Conservation (phyloP, 2,329 filamentous ascomycete genomes). For the Claviceps sp. region DNA sequence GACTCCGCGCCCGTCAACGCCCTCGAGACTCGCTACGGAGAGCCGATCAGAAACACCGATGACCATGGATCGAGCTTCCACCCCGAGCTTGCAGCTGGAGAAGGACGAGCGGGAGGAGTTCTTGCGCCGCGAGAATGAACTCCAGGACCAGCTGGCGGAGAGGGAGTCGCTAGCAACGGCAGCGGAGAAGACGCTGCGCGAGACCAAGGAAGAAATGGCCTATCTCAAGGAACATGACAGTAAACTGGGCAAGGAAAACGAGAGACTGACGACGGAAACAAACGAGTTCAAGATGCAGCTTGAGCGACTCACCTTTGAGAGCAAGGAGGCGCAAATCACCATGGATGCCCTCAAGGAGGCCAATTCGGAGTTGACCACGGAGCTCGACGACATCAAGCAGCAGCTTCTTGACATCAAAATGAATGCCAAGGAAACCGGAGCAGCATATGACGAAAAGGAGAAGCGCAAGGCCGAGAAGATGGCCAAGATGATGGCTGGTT, state of each 20-base stretch:
- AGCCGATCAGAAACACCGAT: constrained; percentile 48
- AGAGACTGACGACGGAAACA: constrained; percentile 69
- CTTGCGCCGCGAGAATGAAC: constrained; percentile 82
- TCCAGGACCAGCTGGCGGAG: constrained; percentile 92
- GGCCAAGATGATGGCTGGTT: constrained; percentile 99
- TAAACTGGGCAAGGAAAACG: constrained; percentile 79
- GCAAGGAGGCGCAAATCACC: constrained; percentile 91
- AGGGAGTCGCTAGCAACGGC: constrained; percentile 71
- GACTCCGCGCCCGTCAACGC: constrained; percentile 38
- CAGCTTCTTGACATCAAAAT: constrained; percentile 92
- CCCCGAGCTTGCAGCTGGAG: constrained; percentile 76
- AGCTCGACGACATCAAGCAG: constrained; percentile 91
- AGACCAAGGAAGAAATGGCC: constrained; percentile 73
- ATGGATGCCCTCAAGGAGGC: constrained; percentile 97
- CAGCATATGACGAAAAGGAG: constrained; percentile 90
- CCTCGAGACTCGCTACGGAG: constrained; percentile 37
- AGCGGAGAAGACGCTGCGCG: constrained; percentile 66
- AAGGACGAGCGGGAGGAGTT: constrained; percentile 98
- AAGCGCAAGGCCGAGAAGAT: constrained; percentile 98
- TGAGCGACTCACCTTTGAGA: constrained; percentile 88
- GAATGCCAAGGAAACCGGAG: constrained; percentile 85
- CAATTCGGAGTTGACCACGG: constrained; percentile 79
- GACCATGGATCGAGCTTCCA: constrained; percentile 70
- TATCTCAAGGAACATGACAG: constrained; percentile 77
- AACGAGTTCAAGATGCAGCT: constrained; percentile 96